Conservation (phyloP, 345 rosid species). For the Dipteronia sinensis region DNA sequence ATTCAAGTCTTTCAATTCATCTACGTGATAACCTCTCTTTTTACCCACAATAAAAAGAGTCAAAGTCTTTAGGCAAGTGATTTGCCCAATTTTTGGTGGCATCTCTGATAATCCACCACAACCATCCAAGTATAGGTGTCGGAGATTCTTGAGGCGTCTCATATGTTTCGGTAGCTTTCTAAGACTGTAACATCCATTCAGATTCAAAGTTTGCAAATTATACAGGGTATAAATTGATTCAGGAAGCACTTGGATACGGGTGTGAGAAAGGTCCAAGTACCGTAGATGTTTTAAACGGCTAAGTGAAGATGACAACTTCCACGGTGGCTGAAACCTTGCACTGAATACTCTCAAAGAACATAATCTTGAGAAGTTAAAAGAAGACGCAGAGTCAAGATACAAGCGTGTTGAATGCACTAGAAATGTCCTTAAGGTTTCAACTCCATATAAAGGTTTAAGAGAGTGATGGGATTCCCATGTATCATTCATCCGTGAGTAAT, state of each 20-base stretch:
- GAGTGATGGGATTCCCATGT: neutral
- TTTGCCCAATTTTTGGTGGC: neutral
- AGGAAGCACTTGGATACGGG: neutral
- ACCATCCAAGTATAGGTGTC: neutral
- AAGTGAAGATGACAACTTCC: neutral
- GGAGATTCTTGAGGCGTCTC: neutral
- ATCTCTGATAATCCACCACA: too few relatives aligned
- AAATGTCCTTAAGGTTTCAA: neutral
- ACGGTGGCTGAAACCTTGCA: neutral
- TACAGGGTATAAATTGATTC: neutral
- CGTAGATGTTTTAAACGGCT: neutral
- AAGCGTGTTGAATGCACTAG: neutral
- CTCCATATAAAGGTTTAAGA: neutral
- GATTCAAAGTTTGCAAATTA: neutral
- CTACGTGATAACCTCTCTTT: neutral
- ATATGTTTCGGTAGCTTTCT: neutral
- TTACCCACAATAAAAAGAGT: neutral
- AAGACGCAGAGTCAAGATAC: too few relatives aligned
- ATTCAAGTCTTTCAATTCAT: neutral
- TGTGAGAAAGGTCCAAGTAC: neutral
- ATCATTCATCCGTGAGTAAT: too few relatives aligned
- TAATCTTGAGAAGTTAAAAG: neutral
- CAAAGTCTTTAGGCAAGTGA: neutral
- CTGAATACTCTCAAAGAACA: neutral
- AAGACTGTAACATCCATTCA: fast-evolving